Evolutionary conservation across 345 rosid genomes (phyloP).

Genomic region (Bruguiera parviflora): DNA sequence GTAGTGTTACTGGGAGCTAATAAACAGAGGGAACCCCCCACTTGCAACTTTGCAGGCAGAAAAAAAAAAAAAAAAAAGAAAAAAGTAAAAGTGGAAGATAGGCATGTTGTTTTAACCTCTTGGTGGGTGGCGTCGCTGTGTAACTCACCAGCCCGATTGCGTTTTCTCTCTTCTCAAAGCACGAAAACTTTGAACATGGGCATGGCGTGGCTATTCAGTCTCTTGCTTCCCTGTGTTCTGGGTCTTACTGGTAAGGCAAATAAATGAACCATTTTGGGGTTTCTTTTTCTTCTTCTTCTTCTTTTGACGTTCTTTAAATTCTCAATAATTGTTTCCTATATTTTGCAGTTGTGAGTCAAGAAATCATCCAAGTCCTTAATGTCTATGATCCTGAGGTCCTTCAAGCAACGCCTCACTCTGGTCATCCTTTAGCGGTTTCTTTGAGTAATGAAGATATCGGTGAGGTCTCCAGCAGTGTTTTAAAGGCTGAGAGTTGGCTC

Average conservation of each 20-base stretch:
- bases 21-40: too few species aligned
- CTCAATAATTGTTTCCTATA: neutral
- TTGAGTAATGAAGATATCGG: constrained; percentile 41
- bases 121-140: too few species aligned
- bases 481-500: constrained; percentile 71
- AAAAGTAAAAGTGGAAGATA: too few species aligned
- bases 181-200: constrained; percentile 27
- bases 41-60: too few species aligned
- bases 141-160: too few species aligned
- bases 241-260: constrained; percentile 45
- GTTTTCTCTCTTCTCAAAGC: neutral
- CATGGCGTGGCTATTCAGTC: constrained; percentile 21
- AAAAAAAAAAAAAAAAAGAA: too few species aligned
- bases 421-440: constrained; percentile 43
- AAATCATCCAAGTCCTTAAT: constrained; percentile 38
- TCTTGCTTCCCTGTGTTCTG: constrained; percentile 40
- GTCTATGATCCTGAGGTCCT: constrained; percentile 32
- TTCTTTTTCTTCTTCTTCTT: neutral
- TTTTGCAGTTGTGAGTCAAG: constrained; percentile 55
- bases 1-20: too few species aligned
- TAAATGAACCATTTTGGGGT: neutral
- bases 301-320: neutral
- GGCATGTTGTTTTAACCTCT: too few species aligned
- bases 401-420: constrained; percentile 28
- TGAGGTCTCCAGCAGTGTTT: constrained; percentile 52